Percentiles rank a stretch among this genome's conserved stretches.
Evolutionary conservation across 208 protist genomes (phyloP).

Genomic region (Phytomonas sp.): DNA sequence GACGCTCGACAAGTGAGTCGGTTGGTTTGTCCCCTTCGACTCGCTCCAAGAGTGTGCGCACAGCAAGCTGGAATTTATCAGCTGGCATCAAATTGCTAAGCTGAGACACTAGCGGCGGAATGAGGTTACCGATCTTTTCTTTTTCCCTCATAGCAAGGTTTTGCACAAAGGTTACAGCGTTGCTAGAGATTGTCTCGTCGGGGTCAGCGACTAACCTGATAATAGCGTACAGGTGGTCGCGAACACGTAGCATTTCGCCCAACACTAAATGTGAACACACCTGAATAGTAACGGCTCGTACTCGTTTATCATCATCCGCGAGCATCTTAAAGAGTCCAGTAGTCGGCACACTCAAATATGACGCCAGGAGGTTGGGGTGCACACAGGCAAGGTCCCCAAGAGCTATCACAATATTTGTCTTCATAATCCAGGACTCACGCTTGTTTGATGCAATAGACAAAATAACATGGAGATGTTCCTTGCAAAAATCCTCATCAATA

Average conservation of each 20-base stretch:
- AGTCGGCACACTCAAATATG: conserved; percentile 64
- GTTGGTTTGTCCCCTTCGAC: conserved; percentile 87
- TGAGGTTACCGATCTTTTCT: conserved; percentile 83
- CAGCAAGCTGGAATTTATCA: conserved; percentile 79
- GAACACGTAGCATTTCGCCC: conserved; percentile 85
- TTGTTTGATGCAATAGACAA: conserved; percentile 70
- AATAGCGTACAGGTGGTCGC: conserved; percentile 80
- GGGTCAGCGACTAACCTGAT: conserved; percentile 84
- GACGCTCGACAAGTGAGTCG: conserved; percentile 78
- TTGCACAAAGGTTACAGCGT: conserved; percentile 84
- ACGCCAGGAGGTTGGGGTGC: conserved; percentile 77
- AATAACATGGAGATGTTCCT: conserved; percentile 61
- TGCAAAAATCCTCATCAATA: conserved; percentile 65
- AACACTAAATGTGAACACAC: conserved; percentile 87
- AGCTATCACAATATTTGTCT: conserved; percentile 82
- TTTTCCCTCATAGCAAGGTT: conserved; percentile 85
- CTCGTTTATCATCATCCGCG: conserved; percentile 74
- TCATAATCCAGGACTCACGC: conserved; percentile 78
- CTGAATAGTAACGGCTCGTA: conserved; percentile 85
- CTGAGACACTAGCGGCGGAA: conserved; percentile 73
- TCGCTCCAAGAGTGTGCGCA: conserved; percentile 75
- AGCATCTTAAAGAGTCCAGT: conserved; percentile 82
- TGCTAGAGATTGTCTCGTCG: conserved; percentile 73
- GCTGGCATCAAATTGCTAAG: conserved; percentile 66
- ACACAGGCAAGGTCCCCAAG: conserved; percentile 85